These are phyloP conservation scores for Hypoxylon sp. DNA, from an alignment of 2,329 filamentous ascomycete species.

Conservation along the genomic window DNA sequence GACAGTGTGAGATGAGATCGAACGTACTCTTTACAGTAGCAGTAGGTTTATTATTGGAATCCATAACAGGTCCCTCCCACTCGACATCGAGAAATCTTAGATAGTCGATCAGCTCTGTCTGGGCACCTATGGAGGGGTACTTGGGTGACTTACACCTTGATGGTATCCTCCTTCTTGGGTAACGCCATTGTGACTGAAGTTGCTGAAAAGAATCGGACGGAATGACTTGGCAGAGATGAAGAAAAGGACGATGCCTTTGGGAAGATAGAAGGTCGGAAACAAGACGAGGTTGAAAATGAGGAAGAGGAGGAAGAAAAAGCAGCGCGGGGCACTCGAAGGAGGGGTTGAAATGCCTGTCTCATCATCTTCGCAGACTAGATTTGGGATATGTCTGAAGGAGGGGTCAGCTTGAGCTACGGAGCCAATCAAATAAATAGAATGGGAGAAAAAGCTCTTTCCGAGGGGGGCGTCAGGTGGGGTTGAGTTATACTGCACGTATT, in stretches of 20 bases:
- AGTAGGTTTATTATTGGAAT: constrained; percentile 69
- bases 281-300: constrained; percentile 51
- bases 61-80: constrained; percentile 79
- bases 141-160: constrained; percentile 71
- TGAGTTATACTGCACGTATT: constrained; percentile 4
- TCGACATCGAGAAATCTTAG: constrained; percentile 70
- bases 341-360: constrained; percentile 44
- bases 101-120: constrained; percentile 14
- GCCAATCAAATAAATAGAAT: constrained; percentile 29
- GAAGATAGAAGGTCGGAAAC: constrained; percentile 53
- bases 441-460: constrained; percentile 35
- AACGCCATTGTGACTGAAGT: constrained; percentile 78
- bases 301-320: constrained; percentile 45
- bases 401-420: constrained; percentile 41
- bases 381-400: constrained; percentile 36
- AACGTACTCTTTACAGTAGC: constrained; percentile 69
- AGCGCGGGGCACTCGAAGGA: constrained; percentile 45
- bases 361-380: constrained; percentile 41
- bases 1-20: constrained; percentile 13
- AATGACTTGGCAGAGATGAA: constrained; percentile 43
- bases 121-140: background rate
- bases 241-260: constrained; percentile 54
- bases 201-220: constrained; percentile 63
- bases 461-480: constrained; percentile 31
- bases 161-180: constrained; percentile 50